These are phyloP conservation scores for Ambrosia trifida DNA, from an alignment of 129 eudicot species.

Conservation along the genomic window DNA sequence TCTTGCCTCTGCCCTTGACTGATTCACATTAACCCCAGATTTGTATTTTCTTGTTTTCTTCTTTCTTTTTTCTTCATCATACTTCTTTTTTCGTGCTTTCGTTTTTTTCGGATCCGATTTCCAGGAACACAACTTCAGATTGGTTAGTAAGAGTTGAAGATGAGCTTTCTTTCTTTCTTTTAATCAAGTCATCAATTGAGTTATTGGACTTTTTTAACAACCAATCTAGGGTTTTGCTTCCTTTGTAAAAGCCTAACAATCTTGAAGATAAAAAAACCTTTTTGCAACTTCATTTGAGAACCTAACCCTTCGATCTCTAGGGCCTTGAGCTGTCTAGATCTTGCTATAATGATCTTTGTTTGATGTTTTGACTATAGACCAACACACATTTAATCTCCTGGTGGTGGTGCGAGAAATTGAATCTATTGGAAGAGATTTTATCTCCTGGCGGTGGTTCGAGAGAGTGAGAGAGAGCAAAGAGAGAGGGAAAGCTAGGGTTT, in stretches of 20 bases:
- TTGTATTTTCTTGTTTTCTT: conserved; percentile 11
- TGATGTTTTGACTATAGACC: background rate
- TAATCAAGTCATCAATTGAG: conserved; percentile 53
- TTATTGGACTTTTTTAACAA: conserved; percentile 50
- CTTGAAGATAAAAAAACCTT: conserved; percentile 54
- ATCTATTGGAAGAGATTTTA: too few relatives aligned
- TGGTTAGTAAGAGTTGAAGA: conserved; percentile 23
- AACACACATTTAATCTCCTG: background rate
- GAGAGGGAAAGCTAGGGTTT: too few relatives aligned
- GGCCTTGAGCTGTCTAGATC: conserved; percentile 54
- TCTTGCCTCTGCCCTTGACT: conserved; percentile 69
- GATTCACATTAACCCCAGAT: conserved; percentile 29
- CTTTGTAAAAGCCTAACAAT: conserved; percentile 53
- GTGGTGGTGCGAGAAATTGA: too few relatives aligned
- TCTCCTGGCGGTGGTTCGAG: too few relatives aligned
- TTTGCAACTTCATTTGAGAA: conserved; percentile 47
- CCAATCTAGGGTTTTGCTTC: conserved; percentile 60
- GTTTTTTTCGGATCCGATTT: conserved; percentile 13
- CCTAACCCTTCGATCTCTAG: conserved; percentile 51
- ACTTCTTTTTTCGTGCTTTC: conserved; percentile 23
- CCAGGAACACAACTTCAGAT: conserved; percentile 28
- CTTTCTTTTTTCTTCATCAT: conserved; percentile 23
- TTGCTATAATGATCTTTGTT: conserved; percentile 60
- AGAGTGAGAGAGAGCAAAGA: too few relatives aligned
- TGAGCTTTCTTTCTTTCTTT: conserved; percentile 22